phyloP scores from a whole-genome alignment of 768 basidiomycete species.

The Rhodotorula babjevae region DNA sequence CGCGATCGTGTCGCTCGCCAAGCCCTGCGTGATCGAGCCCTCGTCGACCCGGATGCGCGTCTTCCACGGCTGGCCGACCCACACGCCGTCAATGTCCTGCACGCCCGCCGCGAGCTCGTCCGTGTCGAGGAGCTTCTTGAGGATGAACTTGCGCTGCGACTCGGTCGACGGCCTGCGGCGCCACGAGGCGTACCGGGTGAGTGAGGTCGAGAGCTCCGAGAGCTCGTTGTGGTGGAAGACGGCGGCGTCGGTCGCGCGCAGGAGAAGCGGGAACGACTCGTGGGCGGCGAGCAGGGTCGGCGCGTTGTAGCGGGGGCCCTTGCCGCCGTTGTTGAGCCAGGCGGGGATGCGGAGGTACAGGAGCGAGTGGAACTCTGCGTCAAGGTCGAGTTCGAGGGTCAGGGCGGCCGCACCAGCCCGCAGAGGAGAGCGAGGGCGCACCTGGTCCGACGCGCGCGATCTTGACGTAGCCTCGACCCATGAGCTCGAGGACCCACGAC shows the following conservation, averaged over 20 bases:
- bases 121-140: slow-evolving; percentile 5
- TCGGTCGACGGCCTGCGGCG: slow-evolving; percentile 44
- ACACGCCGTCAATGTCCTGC: slow-evolving; percentile 9
- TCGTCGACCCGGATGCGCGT: slow-evolving; percentile 39
- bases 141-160: slow-evolving; percentile 6
- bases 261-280: slow-evolving; percentile 1
- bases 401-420: background rate
- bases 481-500: slow-evolving; percentile 67
- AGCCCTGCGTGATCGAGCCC: slow-evolving; percentile 66
- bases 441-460: slow-evolving; percentile 47
- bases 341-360: background rate
- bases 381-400: background rate
- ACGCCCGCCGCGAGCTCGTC: background rate
- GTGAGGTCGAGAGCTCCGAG: background rate
- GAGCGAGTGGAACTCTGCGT: slow-evolving; percentile 3
- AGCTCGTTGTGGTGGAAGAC: background rate
- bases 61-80: slow-evolving; percentile 43
- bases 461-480: slow-evolving; percentile 64
- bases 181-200: slow-evolving; percentile 12
- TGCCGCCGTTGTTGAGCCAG: too few species aligned
- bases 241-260: slow-evolving; percentile 18
- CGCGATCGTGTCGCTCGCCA: slow-evolving; percentile 72
- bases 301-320: background rate
- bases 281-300: slow-evolving; percentile 8
- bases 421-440: background rate